phyloP scores from a whole-genome alignment of 768 basidiomycete species.

The Pisolithus sp. region DNA sequence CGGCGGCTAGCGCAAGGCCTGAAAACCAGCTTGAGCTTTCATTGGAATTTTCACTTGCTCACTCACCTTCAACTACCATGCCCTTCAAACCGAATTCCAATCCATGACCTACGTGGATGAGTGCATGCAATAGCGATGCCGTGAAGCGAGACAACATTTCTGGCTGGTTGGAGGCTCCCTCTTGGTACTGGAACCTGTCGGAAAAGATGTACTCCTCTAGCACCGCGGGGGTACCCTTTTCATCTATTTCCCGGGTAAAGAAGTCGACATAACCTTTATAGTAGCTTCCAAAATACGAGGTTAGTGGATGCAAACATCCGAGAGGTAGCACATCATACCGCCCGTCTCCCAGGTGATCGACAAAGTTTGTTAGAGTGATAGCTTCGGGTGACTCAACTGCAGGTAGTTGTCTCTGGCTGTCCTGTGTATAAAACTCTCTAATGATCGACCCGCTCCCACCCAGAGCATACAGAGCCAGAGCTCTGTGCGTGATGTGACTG shows the following conservation, averaged over 20 bases:
- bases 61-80: conserved; percentile 53
- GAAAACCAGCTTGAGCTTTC: neutral
- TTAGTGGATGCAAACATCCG: neutral
- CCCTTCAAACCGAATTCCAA: conserved; percentile 59
- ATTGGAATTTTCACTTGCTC: too few species aligned
- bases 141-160: conserved; percentile 48
- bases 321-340: conserved; percentile 10
- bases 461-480: conserved; percentile 22
- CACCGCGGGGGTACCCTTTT: conserved; percentile 10
- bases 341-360: conserved; percentile 20
- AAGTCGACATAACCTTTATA: conserved; percentile 23
- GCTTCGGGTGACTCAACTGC: conserved; percentile 17
- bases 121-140: conserved; percentile 49
- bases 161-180: conserved; percentile 27
- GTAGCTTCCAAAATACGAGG: conserved; percentile 10
- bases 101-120: conserved; percentile 60
- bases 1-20: conserved; percentile 21
- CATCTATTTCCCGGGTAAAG: conserved; percentile 13
- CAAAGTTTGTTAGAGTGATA: conserved; percentile 20
- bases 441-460: conserved; percentile 20
- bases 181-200: conserved; percentile 18
- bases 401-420: conserved; percentile 17
- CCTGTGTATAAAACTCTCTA: conserved; percentile 21
- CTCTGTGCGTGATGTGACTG: conserved; percentile 26
- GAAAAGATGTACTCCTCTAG: conserved; percentile 28